A percentile compares a stretch with the other conserved stretches of the same genome.
Conservation (phyloP, 305 asterid genomes). For the Coffea humblotiana region DNA sequence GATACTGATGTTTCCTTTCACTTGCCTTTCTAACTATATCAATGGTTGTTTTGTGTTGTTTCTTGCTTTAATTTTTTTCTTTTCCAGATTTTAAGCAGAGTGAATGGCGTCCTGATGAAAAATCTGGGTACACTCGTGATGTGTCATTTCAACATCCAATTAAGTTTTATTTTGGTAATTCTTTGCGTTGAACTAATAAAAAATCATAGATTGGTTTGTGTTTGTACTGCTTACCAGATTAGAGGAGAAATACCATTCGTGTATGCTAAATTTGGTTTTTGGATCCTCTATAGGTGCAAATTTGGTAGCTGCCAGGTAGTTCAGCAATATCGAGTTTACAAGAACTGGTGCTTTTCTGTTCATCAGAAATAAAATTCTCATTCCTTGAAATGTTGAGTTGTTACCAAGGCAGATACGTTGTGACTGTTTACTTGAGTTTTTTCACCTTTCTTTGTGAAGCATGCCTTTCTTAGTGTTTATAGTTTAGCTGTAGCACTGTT, state of each 20-base stretch:
- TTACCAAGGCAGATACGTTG: not conserved
- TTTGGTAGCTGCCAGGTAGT: conserved; percentile 75
- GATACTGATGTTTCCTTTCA: conserved; percentile 17
- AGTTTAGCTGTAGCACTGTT: not conserved
- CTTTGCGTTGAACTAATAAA: conserved; percentile 16
- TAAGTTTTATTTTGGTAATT: conserved; percentile 81
- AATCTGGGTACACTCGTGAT: conserved; percentile 69
- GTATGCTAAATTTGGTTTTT: conserved; percentile 1
- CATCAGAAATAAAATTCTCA: conserved; percentile 8
- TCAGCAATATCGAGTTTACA: conserved; percentile 68
- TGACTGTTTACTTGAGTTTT: not conserved
- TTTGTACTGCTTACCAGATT: not conserved
- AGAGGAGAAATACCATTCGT: not conserved
- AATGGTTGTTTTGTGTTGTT: not conserved
- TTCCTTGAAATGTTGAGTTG: conserved; percentile 19
- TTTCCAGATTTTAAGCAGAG: conserved; percentile 72
- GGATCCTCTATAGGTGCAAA: conserved; percentile 59
- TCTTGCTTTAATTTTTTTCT: conserved; percentile 4
- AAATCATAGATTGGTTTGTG: not conserved
- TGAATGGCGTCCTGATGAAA: conserved; percentile 68
- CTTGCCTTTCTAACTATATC: conserved; percentile 10
- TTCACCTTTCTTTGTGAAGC: not conserved
- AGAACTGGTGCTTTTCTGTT: conserved; percentile 47
- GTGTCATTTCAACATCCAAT: conserved; percentile 95
- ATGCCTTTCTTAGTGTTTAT: not conserved